Percentiles rank a stretch among this genome's conserved stretches.
These are phyloP conservation scores for Lentinula boryana DNA, from an alignment of 768 basidiomycete species.

Conservation along the genomic window DNA sequence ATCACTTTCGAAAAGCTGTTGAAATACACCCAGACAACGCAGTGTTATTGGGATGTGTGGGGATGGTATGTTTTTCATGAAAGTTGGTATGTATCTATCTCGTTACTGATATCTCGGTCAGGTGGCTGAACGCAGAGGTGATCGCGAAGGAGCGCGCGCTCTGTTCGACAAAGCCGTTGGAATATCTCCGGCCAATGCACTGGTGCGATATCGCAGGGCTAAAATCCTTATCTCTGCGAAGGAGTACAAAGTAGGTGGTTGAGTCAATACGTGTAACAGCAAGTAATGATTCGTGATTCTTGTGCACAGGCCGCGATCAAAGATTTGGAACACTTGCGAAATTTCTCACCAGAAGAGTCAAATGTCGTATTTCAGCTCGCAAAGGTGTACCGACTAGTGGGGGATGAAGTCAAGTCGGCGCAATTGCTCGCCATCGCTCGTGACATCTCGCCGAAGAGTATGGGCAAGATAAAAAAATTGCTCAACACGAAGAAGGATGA, in stretches of 20 bases:
- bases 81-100: not conserved
- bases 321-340: slow-evolving; percentile 76
- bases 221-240: slow-evolving; percentile 84
- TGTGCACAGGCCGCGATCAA: slow-evolving; percentile 64
- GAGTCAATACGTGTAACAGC: slow-evolving; percentile 11
- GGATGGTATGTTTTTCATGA: slow-evolving; percentile 64
- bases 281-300: slow-evolving; percentile 14
- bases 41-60: slow-evolving; percentile 93
- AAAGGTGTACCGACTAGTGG: slow-evolving; percentile 79
- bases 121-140: slow-evolving; percentile 85
- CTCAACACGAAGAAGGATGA: slow-evolving; percentile 66
- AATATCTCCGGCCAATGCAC: slow-evolving; percentile 81
- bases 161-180: slow-evolving; percentile 78
- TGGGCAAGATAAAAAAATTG: slow-evolving; percentile 76
- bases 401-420: slow-evolving; percentile 73
- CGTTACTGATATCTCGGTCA: slow-evolving; percentile 22
- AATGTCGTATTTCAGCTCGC: slow-evolving; percentile 97
- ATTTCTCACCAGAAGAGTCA: slow-evolving; percentile 88
- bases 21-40: slow-evolving; percentile 94
- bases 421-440: slow-evolving; percentile 85
- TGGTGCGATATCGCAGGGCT: slow-evolving; percentile 91
- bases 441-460: slow-evolving; percentile 90
- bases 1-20: slow-evolving; percentile 89
- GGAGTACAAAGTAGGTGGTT: slow-evolving; percentile 68
- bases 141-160: slow-evolving; percentile 67